Evolutionary conservation across 2,329 filamentous ascomycete species (phyloP).

Genomic region (Colletotrichum abscissum): DNA sequence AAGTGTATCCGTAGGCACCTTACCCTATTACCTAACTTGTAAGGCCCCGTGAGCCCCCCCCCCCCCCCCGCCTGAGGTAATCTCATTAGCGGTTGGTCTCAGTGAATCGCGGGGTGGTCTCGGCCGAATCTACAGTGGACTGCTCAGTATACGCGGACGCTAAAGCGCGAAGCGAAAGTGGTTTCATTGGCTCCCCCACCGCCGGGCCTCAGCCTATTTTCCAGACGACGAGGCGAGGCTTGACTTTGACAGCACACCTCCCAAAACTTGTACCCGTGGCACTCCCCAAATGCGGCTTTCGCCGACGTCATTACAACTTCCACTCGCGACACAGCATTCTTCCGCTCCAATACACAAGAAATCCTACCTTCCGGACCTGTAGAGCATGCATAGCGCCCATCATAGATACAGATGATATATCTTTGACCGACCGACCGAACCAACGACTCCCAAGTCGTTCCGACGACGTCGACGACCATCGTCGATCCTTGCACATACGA

Average conservation of each 20-base stretch:
- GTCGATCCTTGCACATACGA: not conserved
- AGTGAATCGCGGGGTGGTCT: constrained; percentile 15
- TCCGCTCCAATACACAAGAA: not conserved
- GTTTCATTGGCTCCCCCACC: not conserved
- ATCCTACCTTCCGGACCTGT: not conserved
- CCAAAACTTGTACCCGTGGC: not conserved
- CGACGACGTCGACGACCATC: not conserved
- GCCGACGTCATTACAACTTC: constrained; percentile 33
- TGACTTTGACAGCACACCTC: constrained; percentile 33
- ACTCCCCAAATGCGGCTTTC: constrained; percentile 15
- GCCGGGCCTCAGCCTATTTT: not conserved
- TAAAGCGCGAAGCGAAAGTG: not conserved
- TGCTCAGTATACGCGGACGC: not conserved
- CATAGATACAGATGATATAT: constrained; percentile 15
- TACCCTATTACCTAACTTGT: not conserved
- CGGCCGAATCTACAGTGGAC: constrained; percentile 32
- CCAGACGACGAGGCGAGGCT: constrained; percentile 25
- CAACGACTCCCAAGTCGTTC: not conserved
- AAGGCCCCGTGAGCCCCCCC: too few species aligned
- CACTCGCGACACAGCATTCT: not conserved
- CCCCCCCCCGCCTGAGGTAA: too few species aligned
- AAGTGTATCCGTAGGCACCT: not conserved
- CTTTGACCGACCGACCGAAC: constrained; percentile 7
- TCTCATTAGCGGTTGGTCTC: not conserved
- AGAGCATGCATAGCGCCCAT: constrained; percentile 25